Evolutionary conservation across 331 rosid species (phyloP), one percentile per base, ranked within the genome.

Genomic region (Pyracantha coccinea): DNA sequence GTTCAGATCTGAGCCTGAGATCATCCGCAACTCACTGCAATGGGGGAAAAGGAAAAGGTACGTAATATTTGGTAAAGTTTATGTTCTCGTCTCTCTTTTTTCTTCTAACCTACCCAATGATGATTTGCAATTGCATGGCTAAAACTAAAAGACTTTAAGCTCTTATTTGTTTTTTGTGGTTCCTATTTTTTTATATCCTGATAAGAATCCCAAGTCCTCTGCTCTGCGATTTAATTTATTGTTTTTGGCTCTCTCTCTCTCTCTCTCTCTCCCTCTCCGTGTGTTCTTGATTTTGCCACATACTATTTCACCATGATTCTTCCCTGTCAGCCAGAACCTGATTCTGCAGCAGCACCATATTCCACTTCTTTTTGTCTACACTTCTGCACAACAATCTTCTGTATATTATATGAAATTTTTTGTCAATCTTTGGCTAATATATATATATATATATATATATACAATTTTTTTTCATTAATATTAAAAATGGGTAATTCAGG

Each of bases 11-110:
- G 54, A 50, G 55, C 4, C 55, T 17, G 10, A 50, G 0, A 50
- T 28, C 75, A 15, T 28, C 7, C 64, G 6, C 63, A n/a, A 10
- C 29, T 7, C 21, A 1, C n/a, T 29, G 38, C 76, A 59, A 72
- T 72, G 76, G 68, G 27, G 4, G 58, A 38, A 72, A 72, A 72
- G 7, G 74, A 69, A 57, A 24, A 38, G 76, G 68, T 44, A 4
- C 19, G 29, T 28, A 32, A 71, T 25, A 50, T 6, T 16, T 7
- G 13, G n/a, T 38, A 7, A 55, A 33, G 54, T 32, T 65, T 4
- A 5, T 21, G 66, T 21, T 55, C 15, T n/a, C 5, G 15, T 14
- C 58, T 52, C 17, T 4, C 10, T 31, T 4, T 28, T 4, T 25
- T 14, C 4, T 14, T 25, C 50, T 69, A 8, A 23, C n/a, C 21